phyloP scores from a whole-genome alignment of 257 asterid genomes.

The Nemophila menziesii region DNA sequence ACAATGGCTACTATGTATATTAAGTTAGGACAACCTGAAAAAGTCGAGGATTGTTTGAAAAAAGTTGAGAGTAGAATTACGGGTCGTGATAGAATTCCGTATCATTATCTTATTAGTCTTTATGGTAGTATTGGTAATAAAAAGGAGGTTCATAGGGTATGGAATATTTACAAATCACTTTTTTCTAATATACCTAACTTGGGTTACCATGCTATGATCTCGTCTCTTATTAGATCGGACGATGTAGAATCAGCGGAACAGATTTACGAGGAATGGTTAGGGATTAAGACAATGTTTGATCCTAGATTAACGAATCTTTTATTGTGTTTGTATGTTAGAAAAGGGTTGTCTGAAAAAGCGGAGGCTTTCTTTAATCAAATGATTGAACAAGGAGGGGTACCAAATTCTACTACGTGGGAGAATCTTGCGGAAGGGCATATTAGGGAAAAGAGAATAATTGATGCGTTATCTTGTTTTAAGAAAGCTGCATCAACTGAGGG shows the following conservation, averaged over 20 bases:
- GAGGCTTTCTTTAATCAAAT: conserved; percentile 52
- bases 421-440: conserved; percentile 66
- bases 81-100: conserved; percentile 58
- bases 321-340: conserved; percentile 45
- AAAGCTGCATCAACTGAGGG: conserved; percentile 52
- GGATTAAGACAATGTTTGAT: conserved; percentile 43
- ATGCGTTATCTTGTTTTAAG: conserved; percentile 67
- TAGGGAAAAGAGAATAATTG: conserved; percentile 31
- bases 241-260: conserved; percentile 69
- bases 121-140: conserved; percentile 62
- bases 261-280: conserved; percentile 70
- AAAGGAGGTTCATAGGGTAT: conserved; percentile 64
- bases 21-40: conserved; percentile 36
- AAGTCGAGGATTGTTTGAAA: conserved; percentile 54
- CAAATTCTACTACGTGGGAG: conserved; percentile 79
- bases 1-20: conserved; percentile 75
- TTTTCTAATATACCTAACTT: conserved; percentile 45
- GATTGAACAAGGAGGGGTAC: conserved; percentile 54
- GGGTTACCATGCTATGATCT: conserved; percentile 62
- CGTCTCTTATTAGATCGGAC: conserved; percentile 50
- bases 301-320: conserved; percentile 70
- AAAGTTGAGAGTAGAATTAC: conserved; percentile 53
- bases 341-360: conserved; percentile 44
- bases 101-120: conserved; percentile 63
- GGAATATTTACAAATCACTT: conserved; percentile 58